These are phyloP conservation scores for Leptographium wingfieldii DNA, from an alignment of 2,329 filamentous ascomycete genomes.

Conservation along the genomic window DNA sequence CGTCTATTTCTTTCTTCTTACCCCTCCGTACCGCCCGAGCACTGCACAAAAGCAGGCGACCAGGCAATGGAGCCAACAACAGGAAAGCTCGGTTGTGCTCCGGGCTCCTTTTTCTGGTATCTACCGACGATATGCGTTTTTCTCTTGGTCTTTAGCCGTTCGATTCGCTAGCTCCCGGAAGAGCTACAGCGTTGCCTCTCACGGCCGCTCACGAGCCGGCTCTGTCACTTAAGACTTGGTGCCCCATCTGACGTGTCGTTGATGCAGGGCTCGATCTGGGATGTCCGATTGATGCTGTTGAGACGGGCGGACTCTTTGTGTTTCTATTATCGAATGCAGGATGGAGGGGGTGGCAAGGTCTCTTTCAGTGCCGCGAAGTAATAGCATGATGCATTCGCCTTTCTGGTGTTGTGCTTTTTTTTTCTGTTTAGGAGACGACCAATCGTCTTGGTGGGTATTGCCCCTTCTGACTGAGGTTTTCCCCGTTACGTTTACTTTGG, in stretches of 20 bases:
- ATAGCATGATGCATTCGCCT: not conserved
- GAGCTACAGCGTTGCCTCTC: not conserved
- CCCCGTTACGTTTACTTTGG: not conserved
- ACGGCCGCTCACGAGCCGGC: not conserved
- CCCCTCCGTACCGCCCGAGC: not conserved
- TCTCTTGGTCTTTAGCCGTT: not conserved
- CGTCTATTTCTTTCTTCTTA: not conserved
- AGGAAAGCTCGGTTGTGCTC: not conserved
- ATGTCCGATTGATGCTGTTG: not conserved
- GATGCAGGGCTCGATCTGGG: not conserved
- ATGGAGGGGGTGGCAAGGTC: not conserved
- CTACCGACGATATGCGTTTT: not conserved
- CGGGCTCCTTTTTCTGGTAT: not conserved
- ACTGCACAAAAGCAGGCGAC: not conserved
- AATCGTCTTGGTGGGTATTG: not conserved
- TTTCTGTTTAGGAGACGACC: not conserved
- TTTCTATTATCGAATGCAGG: not conserved
- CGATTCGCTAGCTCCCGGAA: not conserved
- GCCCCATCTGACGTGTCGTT: not conserved
- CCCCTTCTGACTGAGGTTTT: not conserved
- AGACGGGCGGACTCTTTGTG: not conserved
- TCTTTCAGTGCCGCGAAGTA: not conserved
- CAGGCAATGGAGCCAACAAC: not conserved
- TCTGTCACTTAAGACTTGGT: not conserved
- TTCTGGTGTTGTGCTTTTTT: not conserved